Base-by-base conservation (phyloP, 768 basidiomycete species). In the Boletus coccyginus region DNA sequence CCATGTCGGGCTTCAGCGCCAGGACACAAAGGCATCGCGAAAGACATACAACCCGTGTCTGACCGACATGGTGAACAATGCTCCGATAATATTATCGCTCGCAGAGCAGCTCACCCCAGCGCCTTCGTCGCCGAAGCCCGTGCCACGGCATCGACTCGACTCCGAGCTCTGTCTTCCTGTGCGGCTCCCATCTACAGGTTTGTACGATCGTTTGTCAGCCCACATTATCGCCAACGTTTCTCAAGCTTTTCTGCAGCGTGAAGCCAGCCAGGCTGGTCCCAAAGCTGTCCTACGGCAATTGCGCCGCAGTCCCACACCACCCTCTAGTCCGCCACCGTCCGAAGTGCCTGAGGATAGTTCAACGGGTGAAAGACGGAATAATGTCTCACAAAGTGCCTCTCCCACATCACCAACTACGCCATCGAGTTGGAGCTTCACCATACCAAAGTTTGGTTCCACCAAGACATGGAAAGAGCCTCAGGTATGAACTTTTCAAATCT, bases 211-310 rank as follows among this genome's bases (percentile, higher is more conserved):
- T 32, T 53, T 50, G 55, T 44, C 57, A 21, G 53, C 35, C 31
- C 17, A 35, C 50, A 48, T 39, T 35, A 62, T 62, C 53, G 60
- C 69, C 67, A 53, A 69, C 60, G 46, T 64, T 52, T 61, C 67
- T 62, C 58, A 69, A 88, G 87, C 81, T 51, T 86, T 90, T 63
- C 70, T 93, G 24, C 77, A 82, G 70, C 83, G 90, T 44, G 91
- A 93, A 74, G 91, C 88, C 31, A 75, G 79, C 41, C 68, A 70
- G 42, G 67, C 75, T 46, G 88, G 83, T 16, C 85, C 86, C 0
- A 78, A 70, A 57, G 81, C 86, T 38, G 67, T 89, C 19, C 69
- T 82, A 42, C 77, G 74, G 31, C 86, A 87, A 57, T 67, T 86
- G 46, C 74, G 76, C 47, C 77, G 74, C 13, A 78, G 70, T 53